Evolutionary conservation across 73 alveolate species (phyloP), one percentile per base, ranked within the genome.

Genomic region (Tetrahymena malaccensis): DNA sequence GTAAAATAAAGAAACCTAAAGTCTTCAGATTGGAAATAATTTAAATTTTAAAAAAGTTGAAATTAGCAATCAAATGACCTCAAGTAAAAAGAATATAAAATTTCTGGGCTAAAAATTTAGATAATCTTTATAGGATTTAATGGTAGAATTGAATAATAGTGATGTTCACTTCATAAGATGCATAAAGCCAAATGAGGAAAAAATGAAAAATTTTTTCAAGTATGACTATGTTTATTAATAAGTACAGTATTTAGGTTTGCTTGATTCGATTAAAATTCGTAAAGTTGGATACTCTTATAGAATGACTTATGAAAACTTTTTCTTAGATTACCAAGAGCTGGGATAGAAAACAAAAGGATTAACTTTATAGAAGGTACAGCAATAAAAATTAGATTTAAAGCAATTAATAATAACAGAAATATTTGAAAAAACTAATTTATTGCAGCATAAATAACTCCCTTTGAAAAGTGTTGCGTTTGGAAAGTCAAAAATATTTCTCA

Each of bases 241-340:
- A 96, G 98, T 99, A 57, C 97, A 98, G 84, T 99, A 99, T 96
- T 97, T 99, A 99, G 99, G 99, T 35, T 99, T 99, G 38, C 97
- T 99, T 44, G 99, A 99, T 95, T 96, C 99, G 22, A 97, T 99
- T 38, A 98, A 98, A 93, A 98, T 98, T 11, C 96, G 99, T 58
- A 98, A 99, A 96, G 97, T 98, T 93, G 98, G 98, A 55, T 99
- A 94, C 96, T 99, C 99, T 3, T 98, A 97, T 93, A 94, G 99
- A 37, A 99, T 70, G 89, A 70, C 89, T 12, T 70, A 70, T 70
- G 89, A 70, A 27, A 70, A n/a, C 11, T 70, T 70, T 11, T 70
- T 70, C 37, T 70, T 70, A 70, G 89, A 70, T 8, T 70, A 70
- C 37, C 37, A 70, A 70, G 89, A 70, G 8, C 31, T 70, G 37